Base-by-base conservation (phyloP, 1,139 yeast species). In the Lodderomyces beijingensis region DNA sequence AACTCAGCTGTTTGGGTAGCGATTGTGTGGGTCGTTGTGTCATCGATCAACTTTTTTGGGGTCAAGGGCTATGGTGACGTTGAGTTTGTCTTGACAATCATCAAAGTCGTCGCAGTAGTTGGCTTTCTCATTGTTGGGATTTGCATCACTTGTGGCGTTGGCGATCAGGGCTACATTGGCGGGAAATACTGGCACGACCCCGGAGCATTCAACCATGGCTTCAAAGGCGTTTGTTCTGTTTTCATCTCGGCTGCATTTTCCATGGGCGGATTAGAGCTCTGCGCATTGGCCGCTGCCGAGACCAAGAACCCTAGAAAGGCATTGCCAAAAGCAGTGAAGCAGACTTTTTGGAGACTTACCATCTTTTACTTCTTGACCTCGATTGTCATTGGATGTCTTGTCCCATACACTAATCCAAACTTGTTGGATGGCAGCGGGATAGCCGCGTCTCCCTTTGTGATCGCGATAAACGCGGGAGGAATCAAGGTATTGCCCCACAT, bases 191-290 rank as follows among this genome's bases (percentile, higher is more conserved):
- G 73, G 72, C 55, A 52, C 30, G 33, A 57, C 23, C 70, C 71
- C 2, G 73, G 72, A 7, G 52, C 86, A 1, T 67, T 67, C 68
- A 61, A 71, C 65, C 39, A 62, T 52, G 73, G 74, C 65, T 38
- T 85, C 74, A 86, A 87, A 53, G 96, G 96, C 45, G 77, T 86
- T 18, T 76, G 87, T 49, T 65, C 85, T n/a, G 83, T 83, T 20
- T 83, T 88, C 49, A 87, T 88, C 32, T 75, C 81, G 20, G 93
- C 95, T 17, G 93, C 95, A 5, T 88, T 86, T 58, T 78, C 95
- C 4, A 82, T 84, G 49, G 88, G 65, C 24, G 66, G 66, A 28
- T 59, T 70, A 15, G 74, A 68, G 46, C 56, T 70, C 50, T 82
- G 82, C 37, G 93, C 93, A 35, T 65, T 87, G 43, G 88, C 94